Evolutionary conservation across 2,329 filamentous ascomycete genomes (phyloP).

Genomic region (Fusarium subglutinans): DNA sequence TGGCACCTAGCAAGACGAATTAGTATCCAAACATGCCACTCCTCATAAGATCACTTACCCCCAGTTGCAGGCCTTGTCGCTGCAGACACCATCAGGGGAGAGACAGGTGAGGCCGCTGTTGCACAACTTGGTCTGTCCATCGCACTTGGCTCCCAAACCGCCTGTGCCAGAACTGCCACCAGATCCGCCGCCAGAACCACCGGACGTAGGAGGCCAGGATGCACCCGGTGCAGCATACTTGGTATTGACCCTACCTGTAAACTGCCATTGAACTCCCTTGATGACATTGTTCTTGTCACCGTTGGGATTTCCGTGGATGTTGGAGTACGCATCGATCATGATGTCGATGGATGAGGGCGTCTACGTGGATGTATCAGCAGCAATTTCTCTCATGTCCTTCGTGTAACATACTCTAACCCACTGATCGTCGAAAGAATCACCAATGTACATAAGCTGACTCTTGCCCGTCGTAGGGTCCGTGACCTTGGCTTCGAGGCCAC

Average conservation of each 20-base stretch:
- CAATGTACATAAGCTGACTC: neutral
- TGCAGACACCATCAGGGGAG: neutral
- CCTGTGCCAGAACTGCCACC: neutral
- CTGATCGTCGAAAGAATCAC: neutral
- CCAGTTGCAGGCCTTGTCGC: neutral
- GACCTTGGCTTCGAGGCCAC: neutral
- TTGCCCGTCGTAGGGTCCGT: neutral
- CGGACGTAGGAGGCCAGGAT: neutral
- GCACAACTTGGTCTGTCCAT: neutral
- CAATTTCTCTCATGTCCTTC: accelerated
- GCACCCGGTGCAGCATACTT: neutral
- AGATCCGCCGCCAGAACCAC: neutral
- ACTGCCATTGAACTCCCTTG: neutral
- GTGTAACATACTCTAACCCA: neutral
- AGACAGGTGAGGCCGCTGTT: neutral
- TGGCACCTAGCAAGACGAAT: neutral
- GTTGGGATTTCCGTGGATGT: neutral
- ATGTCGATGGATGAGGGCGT: neutral
- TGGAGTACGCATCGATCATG: neutral
- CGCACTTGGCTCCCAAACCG: neutral
- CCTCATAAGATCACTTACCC: neutral
- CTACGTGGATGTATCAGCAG: neutral
- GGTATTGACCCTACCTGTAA: neutral
- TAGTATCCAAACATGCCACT: accelerated
- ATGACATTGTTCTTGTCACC: neutral